Percentiles rank a stretch among this genome's conserved stretches.
Evolutionary conservation across 2,329 filamentous ascomycete species (phyloP).

Genomic region (Ophiocordyceps camponoti-leonardi): DNA sequence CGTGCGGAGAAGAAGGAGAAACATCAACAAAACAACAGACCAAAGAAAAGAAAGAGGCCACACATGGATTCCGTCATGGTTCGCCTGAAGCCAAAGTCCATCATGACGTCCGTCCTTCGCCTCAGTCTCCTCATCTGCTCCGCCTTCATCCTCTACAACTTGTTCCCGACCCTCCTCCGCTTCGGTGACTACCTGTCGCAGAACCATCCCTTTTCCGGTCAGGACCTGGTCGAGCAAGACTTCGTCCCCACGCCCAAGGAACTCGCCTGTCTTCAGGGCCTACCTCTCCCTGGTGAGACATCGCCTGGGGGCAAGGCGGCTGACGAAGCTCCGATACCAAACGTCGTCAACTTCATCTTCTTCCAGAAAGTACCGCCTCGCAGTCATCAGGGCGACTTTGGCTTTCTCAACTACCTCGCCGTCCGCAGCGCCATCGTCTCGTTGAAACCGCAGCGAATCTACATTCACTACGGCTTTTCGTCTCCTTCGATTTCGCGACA

Average conservation of each 20-base stretch:
- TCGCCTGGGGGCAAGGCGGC: background rate
- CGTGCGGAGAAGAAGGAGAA: too few species aligned
- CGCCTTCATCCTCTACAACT: background rate
- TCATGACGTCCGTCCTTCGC: background rate
- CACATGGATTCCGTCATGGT: background rate
- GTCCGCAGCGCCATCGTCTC: slow-evolving; percentile 5
- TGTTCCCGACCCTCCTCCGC: background rate
- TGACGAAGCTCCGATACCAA: slow-evolving; percentile 2
- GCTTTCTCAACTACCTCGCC: slow-evolving; percentile 4
- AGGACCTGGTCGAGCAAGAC: slow-evolving; percentile 3
- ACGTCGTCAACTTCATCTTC: slow-evolving; percentile 5
- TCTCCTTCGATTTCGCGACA: background rate
- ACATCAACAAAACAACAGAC: too few species aligned
- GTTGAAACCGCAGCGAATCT: slow-evolving; percentile 1
- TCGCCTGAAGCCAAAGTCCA: background rate
- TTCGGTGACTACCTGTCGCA: slow-evolving; percentile 2
- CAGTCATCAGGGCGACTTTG: slow-evolving; percentile 3
- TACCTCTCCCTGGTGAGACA: background rate
- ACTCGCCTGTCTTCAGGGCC: slow-evolving; percentile 3
- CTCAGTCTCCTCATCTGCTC: background rate
- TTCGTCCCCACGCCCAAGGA: slow-evolving; percentile 4
- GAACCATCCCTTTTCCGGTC: slow-evolving; percentile 2
- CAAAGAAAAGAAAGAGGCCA: too few species aligned
- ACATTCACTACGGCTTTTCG: slow-evolving; percentile 3
- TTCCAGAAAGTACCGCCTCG: slow-evolving; percentile 2